A percentile compares a stretch with the other conserved stretches of the same genome.
phyloP scores from a whole-genome alignment of 140 eudicot species.

The Cichorium intybus region DNA sequence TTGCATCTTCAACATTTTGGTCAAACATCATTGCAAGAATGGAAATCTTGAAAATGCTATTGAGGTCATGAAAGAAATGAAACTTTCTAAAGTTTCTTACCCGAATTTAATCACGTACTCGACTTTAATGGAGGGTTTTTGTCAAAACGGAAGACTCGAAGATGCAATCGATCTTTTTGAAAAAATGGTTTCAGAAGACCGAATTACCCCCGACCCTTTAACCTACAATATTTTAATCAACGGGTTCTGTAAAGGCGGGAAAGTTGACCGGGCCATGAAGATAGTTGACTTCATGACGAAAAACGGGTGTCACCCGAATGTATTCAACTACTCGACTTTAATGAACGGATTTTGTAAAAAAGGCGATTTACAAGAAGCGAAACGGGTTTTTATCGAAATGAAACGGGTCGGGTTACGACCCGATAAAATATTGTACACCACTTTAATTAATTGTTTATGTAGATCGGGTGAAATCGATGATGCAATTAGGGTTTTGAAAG shows the following conservation, averaged over 20 bases:
- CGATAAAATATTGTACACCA: conserved; percentile 61
- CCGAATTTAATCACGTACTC: conserved; percentile 87
- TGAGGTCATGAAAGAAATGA: conserved; percentile 83
- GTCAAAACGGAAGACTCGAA: conserved; percentile 53
- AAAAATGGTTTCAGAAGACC: conserved; percentile 75
- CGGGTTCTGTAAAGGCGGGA: conserved; percentile 76
- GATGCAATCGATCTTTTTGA: conserved; percentile 75
- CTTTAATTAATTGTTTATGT: conserved; percentile 64
- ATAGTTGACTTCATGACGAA: conserved; percentile 74
- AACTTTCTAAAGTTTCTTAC: conserved; percentile 41
- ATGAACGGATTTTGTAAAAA: conserved; percentile 77
- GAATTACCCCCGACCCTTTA: conserved; percentile 68
- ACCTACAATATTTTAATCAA: conserved; percentile 69
- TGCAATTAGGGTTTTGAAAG: conserved; percentile 54
- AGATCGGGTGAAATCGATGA: conserved; percentile 48
- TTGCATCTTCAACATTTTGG: conserved; percentile 86
- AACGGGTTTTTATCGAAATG: conserved; percentile 57
- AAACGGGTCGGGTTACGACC: conserved; percentile 46
- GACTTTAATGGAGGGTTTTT: conserved; percentile 77
- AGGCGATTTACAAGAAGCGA: conserved; percentile 64
- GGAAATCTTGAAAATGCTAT: conserved; percentile 79
- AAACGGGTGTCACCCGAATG: conserved; percentile 76
- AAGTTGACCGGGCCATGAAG: conserved; percentile 62
- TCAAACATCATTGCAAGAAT: conserved; percentile 78
- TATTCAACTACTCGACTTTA: conserved; percentile 57